Base-by-base conservation (phyloP, 2,329 filamentous ascomycete species). In the Cyphellophora europaea region DNA sequence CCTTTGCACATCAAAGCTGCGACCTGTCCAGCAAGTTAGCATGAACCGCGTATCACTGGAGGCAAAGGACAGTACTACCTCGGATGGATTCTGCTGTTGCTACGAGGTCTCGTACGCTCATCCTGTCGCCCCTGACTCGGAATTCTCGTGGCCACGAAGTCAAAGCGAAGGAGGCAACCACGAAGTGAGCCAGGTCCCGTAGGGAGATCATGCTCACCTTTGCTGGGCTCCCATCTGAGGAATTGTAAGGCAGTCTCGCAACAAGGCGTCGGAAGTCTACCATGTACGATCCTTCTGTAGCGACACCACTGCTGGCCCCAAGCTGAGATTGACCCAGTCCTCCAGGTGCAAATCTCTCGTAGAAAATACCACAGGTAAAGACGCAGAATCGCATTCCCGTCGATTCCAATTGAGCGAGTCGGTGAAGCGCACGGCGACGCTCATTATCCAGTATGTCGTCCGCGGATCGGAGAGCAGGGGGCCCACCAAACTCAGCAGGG, bases 401-500 rank as follows among this genome's bases (percentile, higher is more conserved):
- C 11, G 63, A 56, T 23, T 45, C 41, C 54, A 73, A 77, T 32
- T 74, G 65, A 31, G 68, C 63, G 3, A 84, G 58, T 11, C 71
- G 63, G 2, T 65, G 61, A 5, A 79, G 60, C 2, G 77, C 77
- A n/a, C 65, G 62, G 8, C 63, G 61, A 14, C 71, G 73, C 13
- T 69, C 71, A 30, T 72, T 72, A 52, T 84, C 77, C 15, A 83
- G 59, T 2, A 74, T 67, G 38, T 81, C 77, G 36, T 65, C 59
- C 4, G 61, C 49, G 1, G 71, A 67, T 32, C 79, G 66, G 29
- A 71, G 64, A 12, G 58, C 56, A 11, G 81, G 63, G 19, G 65
- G 63, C 2, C 82, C 82, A 58, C 85, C 79, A 47, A 86, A 87
- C 48, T 86, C 82, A 5, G 81, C 79, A 1, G 82, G 81, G 3